These are phyloP conservation scores for Skeletonema grethae DNA, from an alignment of 108 stramenopile genomes.

Conservation along the genomic window DNA sequence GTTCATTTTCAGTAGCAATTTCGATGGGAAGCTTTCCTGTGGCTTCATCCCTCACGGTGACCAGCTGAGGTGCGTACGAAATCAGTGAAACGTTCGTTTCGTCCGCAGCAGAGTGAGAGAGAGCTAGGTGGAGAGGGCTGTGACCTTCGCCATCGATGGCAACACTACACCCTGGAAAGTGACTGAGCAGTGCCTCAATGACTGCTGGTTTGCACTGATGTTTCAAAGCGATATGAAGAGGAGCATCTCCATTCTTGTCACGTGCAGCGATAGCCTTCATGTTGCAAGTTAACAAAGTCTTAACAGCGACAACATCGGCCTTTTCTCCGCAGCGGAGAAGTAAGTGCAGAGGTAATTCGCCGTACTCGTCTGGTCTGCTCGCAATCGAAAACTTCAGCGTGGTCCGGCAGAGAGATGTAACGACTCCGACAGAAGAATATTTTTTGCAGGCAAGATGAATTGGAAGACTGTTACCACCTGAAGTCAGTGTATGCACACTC, in stretches of 20 bases:
- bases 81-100: constrained; percentile 79
- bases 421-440: constrained; percentile 85
- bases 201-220: constrained; percentile 74
- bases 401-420: constrained; percentile 69
- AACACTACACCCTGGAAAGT: constrained; percentile 78
- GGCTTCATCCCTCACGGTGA: constrained; percentile 67
- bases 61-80: constrained; percentile 83
- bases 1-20: constrained; percentile 83
- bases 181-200: constrained; percentile 69
- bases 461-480: constrained; percentile 80
- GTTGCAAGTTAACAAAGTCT: constrained; percentile 86
- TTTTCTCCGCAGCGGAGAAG: constrained; percentile 84
- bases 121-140: constrained; percentile 75
- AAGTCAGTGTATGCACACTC: constrained; percentile 81
- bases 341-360: constrained; percentile 85
- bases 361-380: constrained; percentile 82
- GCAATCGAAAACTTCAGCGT: constrained; percentile 85
- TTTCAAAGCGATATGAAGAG: constrained; percentile 82
- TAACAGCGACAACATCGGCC: constrained; percentile 87
- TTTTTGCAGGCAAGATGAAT: constrained; percentile 85
- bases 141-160: constrained; percentile 84
- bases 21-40: constrained; percentile 86
- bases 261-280: constrained; percentile 73
- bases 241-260: constrained; percentile 85
- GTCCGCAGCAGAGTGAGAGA: constrained; percentile 80